Evolutionary conservation across 208 protist genomes (phyloP), one percentile per base, ranked within the genome.

Genomic region (Tritrichomonas musculus): DNA sequence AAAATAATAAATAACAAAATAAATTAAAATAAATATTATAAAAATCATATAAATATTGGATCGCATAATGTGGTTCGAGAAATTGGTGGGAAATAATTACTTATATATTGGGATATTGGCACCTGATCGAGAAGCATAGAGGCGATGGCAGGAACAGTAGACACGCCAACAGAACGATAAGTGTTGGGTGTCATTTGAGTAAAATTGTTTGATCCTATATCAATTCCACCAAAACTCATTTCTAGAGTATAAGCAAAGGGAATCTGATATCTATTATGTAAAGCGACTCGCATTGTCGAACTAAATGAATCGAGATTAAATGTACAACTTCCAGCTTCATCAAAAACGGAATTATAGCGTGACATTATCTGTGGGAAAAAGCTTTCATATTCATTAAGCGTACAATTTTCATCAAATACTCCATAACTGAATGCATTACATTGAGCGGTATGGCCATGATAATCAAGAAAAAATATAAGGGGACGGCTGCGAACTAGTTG

Each of bases 191-290:
- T 82, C 73, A 82, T 47, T 41, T 82, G 73, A 50, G 73, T 82
- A 1, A 30, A 30, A 82, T 20, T 50, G 2, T 39, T 36, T 50
- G 33, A 14, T 20, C 73, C 73, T 30, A 82, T 82, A 25, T 82
- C 41, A 1, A 36, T 57, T 39, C 77, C 77, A 1, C 77, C 77
- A 39, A 88, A 88, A 88, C 47, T 88, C 77, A 88, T 88, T 49
- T 88, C 77, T 2, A 88, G 30, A 39, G 77, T 88, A 50, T 88
- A 88, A 33, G 77, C 41, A 39, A 88, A 88, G 1, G 77, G 77
- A 39, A 88, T 88, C 3, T 30, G 25, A 33, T 88, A 88, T 88
- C 77, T 88, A 33, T 88, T 13, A 50, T 88, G 77, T 4, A 60
- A 57, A 33, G 77, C 77, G 30, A 88, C 77, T 36, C 77, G 13